phyloP scores from a whole-genome alignment of 352 stramenopile species.

The Pythium rhizo-oryzae region DNA sequence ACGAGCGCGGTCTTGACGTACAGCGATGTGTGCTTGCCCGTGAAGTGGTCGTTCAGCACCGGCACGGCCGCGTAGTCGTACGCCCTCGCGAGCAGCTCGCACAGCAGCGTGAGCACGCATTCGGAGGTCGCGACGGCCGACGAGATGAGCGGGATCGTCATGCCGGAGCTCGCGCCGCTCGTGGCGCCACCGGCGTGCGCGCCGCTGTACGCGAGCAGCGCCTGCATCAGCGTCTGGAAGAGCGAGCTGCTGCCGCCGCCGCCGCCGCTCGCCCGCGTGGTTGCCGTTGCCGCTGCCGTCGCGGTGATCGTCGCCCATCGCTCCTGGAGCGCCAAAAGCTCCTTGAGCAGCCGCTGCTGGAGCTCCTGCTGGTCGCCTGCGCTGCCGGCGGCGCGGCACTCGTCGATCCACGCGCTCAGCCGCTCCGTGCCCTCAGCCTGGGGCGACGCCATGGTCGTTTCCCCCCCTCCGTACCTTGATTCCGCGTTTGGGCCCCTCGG shows the following conservation, averaged over 20 bases:
- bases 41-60: conserved; percentile 57
- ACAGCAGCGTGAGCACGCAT: conserved; percentile 66
- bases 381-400: conserved; percentile 21
- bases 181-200: conserved; percentile 36
- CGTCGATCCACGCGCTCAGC: conserved; percentile 33
- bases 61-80: conserved; percentile 76
- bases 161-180: conserved; percentile 34
- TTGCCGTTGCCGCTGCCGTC: conserved; percentile 10
- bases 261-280: background rate
- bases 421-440: conserved; percentile 24
- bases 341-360: conserved; percentile 36
- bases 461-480: background rate
- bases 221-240: conserved; percentile 67
- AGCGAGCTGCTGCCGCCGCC: conserved; percentile 28
- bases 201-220: conserved; percentile 72
- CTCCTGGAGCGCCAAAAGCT: conserved; percentile 61
- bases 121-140: conserved; percentile 59
- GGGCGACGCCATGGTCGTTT: conserved; percentile 21
- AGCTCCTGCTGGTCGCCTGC: conserved; percentile 24
- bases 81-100: conserved; percentile 65
- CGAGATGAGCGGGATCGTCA: conserved; percentile 59
- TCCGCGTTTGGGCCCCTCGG: background rate
- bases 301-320: conserved; percentile 47
- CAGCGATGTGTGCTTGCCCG: conserved; percentile 55
- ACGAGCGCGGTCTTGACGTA: conserved; percentile 73